Conservation (phyloP, 345 rosid species). For the Erysimum cheiranthoides region DNA sequence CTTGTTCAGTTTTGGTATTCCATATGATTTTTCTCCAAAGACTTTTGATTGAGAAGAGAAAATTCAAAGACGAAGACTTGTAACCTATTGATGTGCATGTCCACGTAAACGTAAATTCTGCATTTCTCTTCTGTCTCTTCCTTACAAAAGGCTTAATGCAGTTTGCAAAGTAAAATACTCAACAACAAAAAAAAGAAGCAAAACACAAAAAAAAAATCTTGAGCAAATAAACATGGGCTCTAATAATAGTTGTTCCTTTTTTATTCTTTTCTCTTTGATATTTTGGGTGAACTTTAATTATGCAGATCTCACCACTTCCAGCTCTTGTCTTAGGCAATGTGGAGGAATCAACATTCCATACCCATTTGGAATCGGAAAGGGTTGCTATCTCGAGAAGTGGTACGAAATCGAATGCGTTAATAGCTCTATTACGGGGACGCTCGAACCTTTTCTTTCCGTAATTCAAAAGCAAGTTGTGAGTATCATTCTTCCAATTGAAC, state of each 20-base stretch:
- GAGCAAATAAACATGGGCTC: background rate
- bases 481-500: background rate
- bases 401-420: background rate
- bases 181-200: too few relatives aligned
- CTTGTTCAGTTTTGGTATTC: too few relatives aligned
- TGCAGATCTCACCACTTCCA: background rate
- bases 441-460: background rate
- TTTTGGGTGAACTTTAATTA: background rate
- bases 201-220: background rate
- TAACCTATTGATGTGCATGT: too few relatives aligned
- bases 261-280: background rate
- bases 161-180: too few relatives aligned
- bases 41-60: too few relatives aligned
- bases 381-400: slow-evolving; percentile 7
- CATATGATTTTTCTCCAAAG: too few relatives aligned
- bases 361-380: slow-evolving; percentile 44
- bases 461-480: background rate
- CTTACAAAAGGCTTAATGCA: too few relatives aligned
- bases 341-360: slow-evolving; percentile 47
- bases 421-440: background rate
- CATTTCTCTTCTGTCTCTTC: too few relatives aligned
- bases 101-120: too few relatives aligned
- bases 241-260: background rate
- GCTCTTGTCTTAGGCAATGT: slow-evolving; percentile 34
- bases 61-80: too few relatives aligned